Evolutionary conservation across 192 early-diverging fungal genomes (phyloP).

Genomic region (Umbelopsis isabellina): DNA sequence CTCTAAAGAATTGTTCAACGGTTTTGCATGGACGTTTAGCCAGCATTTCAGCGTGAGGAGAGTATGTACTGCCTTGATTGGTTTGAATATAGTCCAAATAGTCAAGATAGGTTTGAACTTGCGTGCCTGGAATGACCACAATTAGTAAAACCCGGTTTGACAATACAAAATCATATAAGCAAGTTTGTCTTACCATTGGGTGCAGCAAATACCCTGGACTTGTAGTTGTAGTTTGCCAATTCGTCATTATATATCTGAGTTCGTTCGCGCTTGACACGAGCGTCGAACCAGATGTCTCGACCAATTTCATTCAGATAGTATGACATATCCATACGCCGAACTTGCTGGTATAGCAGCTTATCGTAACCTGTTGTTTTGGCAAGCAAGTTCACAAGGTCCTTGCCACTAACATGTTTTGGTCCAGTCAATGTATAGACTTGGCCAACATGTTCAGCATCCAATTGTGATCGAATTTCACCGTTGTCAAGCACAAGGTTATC

Average conservation of each 20-base stretch:
- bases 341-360: slow-evolving; percentile 15
- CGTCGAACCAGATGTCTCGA: slow-evolving; percentile 39
- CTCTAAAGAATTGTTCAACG: slow-evolving; percentile 29
- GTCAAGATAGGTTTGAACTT: slow-evolving; percentile 36
- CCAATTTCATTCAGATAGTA: slow-evolving; percentile 31
- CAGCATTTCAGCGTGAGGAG: slow-evolving; percentile 32
- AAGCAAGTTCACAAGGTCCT: slow-evolving; percentile 23
- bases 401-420: slow-evolving; percentile 29
- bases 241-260: slow-evolving; percentile 28
- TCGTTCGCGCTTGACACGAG: slow-evolving; percentile 32
- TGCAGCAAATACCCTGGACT: slow-evolving; percentile 21
- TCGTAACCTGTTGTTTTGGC: slow-evolving; percentile 27
- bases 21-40: slow-evolving; percentile 25
- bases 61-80: slow-evolving; percentile 29
- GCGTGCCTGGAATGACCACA: slow-evolving; percentile 15
- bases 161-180: not conserved
- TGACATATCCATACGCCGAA: slow-evolving; percentile 32
- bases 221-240: slow-evolving; percentile 20
- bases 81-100: slow-evolving; percentile 38
- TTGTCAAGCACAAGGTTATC: slow-evolving; percentile 19
- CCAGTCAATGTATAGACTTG: slow-evolving; percentile 40
- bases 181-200: slow-evolving; percentile 26
- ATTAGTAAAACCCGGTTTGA: not conserved
- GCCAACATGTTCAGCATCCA: slow-evolving; percentile 30
- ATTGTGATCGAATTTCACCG: not conserved